Conservation (phyloP, 805 yeast species). For the Ogataea naganishii region DNA sequence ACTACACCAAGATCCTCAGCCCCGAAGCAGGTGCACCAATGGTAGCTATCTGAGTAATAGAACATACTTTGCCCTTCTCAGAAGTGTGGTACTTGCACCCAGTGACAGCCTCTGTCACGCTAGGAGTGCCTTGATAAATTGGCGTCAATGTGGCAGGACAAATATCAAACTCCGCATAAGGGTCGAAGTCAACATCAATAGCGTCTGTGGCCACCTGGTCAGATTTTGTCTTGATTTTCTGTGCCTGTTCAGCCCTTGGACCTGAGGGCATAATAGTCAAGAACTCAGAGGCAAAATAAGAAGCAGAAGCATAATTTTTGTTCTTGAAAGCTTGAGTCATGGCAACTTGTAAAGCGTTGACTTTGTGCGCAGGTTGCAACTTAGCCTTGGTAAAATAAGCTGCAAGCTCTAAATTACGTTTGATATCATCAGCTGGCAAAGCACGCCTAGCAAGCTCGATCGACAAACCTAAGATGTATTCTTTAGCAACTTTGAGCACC, state of each 20-base stretch:
- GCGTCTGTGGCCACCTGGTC: slow-evolving; percentile 81
- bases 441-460: slow-evolving; percentile 86
- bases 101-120: slow-evolving; percentile 71
- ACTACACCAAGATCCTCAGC: slow-evolving; percentile 40
- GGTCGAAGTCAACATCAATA: slow-evolving; percentile 85
- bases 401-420: slow-evolving; percentile 89
- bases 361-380: slow-evolving; percentile 73
- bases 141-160: slow-evolving; percentile 88
- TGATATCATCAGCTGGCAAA: slow-evolving; percentile 58
- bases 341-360: slow-evolving; percentile 89
- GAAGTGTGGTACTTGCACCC: slow-evolving; percentile 79
- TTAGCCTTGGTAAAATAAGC: slow-evolving; percentile 88
- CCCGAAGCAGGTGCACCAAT: slow-evolving; percentile 94
- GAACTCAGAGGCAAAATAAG: slow-evolving; percentile 82
- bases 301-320: slow-evolving; percentile 82
- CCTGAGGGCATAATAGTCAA: slow-evolving; percentile 64
- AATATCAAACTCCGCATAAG: slow-evolving; percentile 81
- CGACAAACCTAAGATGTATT: slow-evolving; percentile 86
- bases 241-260: slow-evolving; percentile 82
- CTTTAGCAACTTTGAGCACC: slow-evolving; percentile 67
- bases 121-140: slow-evolving; percentile 67
- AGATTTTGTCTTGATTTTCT: slow-evolving; percentile 69
- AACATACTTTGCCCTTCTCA: slow-evolving; percentile 73
- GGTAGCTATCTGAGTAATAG: slow-evolving; percentile 63
- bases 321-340: slow-evolving; percentile 86